These are phyloP conservation scores for Syzygium grande DNA, from an alignment of 345 rosid genomes.

Conservation along the genomic window DNA sequence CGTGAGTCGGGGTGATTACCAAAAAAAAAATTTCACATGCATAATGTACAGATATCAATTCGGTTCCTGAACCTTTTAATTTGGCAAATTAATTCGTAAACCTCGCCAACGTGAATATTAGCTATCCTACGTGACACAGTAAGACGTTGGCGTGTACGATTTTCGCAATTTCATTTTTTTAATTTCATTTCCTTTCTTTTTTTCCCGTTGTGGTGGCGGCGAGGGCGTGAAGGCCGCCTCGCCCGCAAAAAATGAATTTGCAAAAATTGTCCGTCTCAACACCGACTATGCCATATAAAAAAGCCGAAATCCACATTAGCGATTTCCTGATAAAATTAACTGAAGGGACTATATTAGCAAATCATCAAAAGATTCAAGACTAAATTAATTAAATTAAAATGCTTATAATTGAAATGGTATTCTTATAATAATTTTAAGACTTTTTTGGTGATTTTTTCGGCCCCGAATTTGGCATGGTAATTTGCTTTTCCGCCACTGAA, in stretches of 20 bases:
- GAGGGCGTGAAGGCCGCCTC: rapidly evolving
- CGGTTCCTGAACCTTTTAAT: background rate
- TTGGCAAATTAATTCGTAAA: too few species aligned
- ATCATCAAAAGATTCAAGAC: rapidly evolving
- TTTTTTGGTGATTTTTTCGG: rapidly evolving
- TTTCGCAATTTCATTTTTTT: background rate
- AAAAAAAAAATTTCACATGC: background rate
- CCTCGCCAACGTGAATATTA: rapidly evolving
- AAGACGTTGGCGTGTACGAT: rapidly evolving
- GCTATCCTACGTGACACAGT: rapidly evolving
- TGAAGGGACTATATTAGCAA: background rate
- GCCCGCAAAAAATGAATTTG: background rate
- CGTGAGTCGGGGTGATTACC: background rate
- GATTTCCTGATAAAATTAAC: rapidly evolving
- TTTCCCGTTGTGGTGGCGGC: rapidly evolving
- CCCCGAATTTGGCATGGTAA: background rate
- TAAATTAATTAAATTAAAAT: background rate
- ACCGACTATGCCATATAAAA: rapidly evolving
- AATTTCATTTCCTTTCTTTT: background rate
- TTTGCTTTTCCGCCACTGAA: background rate
- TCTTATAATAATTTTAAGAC: rapidly evolving
- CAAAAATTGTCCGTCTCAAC: rapidly evolving
- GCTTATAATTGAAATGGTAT: rapidly evolving
- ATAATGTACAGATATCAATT: rapidly evolving
- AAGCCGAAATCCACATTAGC: rapidly evolving